Evolutionary conservation across 2,329 filamentous ascomycete species (phyloP).

Genomic region (Alternaria tenuissima): DNA sequence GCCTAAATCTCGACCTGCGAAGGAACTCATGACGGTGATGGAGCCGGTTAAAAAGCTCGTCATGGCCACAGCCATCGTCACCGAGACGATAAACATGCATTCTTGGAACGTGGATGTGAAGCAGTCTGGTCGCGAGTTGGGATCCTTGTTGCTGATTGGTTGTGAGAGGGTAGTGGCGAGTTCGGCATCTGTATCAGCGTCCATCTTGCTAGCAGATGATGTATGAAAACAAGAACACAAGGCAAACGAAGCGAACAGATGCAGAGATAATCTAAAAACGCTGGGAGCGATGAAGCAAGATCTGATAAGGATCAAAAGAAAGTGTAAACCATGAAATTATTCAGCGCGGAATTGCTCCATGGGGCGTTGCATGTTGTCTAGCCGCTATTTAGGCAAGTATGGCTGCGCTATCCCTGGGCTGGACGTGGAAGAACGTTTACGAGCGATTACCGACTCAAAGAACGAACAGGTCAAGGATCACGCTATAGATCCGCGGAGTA

Average conservation of each 20-base stretch:
- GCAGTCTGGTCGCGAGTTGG: conserved; percentile 60
- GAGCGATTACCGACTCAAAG: background rate
- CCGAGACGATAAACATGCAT: conserved; percentile 70
- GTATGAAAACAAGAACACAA: background rate
- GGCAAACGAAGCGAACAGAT: background rate
- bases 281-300: background rate
- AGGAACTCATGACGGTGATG: conserved; percentile 68
- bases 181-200: conserved; percentile 23
- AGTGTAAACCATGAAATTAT: conserved; percentile 15
- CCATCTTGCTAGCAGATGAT: conserved; percentile 18
- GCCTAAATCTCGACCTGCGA: conserved; percentile 65
- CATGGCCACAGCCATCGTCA: conserved; percentile 72
- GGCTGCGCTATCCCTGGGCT: background rate
- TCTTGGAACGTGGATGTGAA: conserved; percentile 71
- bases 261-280: background rate
- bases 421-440: background rate
- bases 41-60: conserved; percentile 67
- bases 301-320: conserved; percentile 1
- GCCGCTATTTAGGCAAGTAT: conserved; percentile 8
- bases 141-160: conserved; percentile 39
- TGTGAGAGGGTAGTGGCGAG: conserved; percentile 19
- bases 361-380: background rate
- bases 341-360: conserved; percentile 30
- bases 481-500: background rate
- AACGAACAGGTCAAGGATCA: background rate